These are phyloP conservation scores for Phellinidium pouzarii DNA, from an alignment of 1,284 basidiomycete genomes.

Conservation along the genomic window DNA sequence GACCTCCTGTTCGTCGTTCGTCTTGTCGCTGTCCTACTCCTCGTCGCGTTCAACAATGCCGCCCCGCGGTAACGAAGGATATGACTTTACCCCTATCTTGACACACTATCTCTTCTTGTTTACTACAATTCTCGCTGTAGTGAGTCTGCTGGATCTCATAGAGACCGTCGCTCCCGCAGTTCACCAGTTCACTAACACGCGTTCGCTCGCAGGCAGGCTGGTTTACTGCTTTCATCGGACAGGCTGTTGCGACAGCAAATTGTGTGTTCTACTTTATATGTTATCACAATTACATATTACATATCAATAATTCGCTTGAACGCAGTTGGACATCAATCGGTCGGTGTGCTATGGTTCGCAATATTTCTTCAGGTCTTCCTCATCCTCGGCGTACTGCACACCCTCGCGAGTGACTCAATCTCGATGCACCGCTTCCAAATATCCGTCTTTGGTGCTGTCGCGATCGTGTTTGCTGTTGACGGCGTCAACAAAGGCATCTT, in stretches of 20 bases:
- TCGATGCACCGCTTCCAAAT: slow-evolving; percentile 85
- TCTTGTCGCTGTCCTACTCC: neutral
- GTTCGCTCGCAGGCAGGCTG: slow-evolving; percentile 60
- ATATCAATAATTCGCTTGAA: slow-evolving; percentile 15
- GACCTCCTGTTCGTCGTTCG: neutral
- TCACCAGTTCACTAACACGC: slow-evolving; percentile 5
- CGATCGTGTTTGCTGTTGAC: slow-evolving; percentile 82
- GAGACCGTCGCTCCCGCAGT: slow-evolving; percentile 5
- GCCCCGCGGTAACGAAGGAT: slow-evolving; percentile 48
- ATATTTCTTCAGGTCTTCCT: slow-evolving; percentile 84
- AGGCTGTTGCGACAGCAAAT: slow-evolving; percentile 59
- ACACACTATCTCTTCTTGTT: slow-evolving; percentile 87
- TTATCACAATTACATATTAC: neutral
- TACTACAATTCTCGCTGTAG: slow-evolving; percentile 75
- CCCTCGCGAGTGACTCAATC: slow-evolving; percentile 79
- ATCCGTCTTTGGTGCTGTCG: slow-evolving; percentile 78
- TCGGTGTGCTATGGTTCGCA: slow-evolving; percentile 84
- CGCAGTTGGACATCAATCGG: slow-evolving; percentile 38
- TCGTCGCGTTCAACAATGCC: slow-evolving; percentile 30
- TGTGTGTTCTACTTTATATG: slow-evolving; percentile 37
- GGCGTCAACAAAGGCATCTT: slow-evolving; percentile 70
- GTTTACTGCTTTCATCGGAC: slow-evolving; percentile 89
- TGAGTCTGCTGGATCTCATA: slow-evolving; percentile 33
- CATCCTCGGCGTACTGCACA: slow-evolving; percentile 75
- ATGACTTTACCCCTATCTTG: slow-evolving; percentile 79